These are phyloP conservation scores for Coemansia sp. DNA, from an alignment of 371 early-diverging fungal genomes.

Conservation along the genomic window DNA sequence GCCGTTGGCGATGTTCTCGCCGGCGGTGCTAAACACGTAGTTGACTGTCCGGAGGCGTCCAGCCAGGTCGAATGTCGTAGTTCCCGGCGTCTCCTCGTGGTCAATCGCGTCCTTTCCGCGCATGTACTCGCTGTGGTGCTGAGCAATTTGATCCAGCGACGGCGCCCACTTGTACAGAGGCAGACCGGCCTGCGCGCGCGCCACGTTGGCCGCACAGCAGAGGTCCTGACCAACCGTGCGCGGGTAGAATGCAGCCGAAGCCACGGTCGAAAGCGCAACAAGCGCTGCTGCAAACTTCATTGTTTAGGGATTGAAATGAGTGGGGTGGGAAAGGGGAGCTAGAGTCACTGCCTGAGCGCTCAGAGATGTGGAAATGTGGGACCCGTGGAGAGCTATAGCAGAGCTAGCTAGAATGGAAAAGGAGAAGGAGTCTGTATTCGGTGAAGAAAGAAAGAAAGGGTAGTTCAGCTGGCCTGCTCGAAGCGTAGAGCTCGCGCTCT, in stretches of 20 bases:
- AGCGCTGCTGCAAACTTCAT: conserved; percentile 36
- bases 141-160: conserved; percentile 26
- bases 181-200: conserved; percentile 17
- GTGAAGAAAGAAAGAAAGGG: neutral
- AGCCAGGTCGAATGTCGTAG: conserved; percentile 8
- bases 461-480: neutral
- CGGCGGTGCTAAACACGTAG: conserved; percentile 34
- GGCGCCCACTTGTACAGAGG: conserved; percentile 26
- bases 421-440: neutral
- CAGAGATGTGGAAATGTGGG: neutral
- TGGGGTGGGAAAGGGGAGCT: neutral
- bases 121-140: conserved; percentile 43
- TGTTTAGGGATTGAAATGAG: conserved; percentile 4
- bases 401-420: neutral
- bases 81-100: conserved; percentile 32
- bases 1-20: conserved; percentile 51
- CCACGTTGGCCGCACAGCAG: conserved; percentile 50
- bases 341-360: conserved; percentile 8
- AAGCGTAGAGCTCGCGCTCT: neutral
- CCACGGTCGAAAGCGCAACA: conserved; percentile 16
- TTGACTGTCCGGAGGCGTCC: conserved; percentile 16
- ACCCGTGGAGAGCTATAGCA: neutral
- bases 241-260: conserved; percentile 15
- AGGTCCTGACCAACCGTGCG: conserved; percentile 36
- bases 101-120: conserved; percentile 12